Evolutionary conservation across 257 asterid genomes (phyloP), one percentile per base, ranked within the genome.

Genomic region (Lycium ferocissimum): DNA sequence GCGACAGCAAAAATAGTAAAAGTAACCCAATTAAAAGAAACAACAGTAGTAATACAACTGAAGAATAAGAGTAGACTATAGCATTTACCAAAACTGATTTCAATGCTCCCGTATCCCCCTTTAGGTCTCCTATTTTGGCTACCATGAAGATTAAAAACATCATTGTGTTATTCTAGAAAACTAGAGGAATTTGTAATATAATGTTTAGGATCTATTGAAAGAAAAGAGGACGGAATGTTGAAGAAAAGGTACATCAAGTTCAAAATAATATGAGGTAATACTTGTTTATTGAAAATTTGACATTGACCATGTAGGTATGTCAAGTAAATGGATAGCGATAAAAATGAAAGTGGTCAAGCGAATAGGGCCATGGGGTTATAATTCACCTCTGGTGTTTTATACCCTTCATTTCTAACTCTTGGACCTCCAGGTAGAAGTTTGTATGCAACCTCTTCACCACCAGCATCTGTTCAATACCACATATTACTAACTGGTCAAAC

Each of bases 391-490:
- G 88, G 67, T 72, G 82, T 80, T 49, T 87, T 89, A 57, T 73
- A 71, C 9, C 84, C 91, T 43, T 82, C 86, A 70, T 78, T 75
- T 75, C 58, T 82, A 83, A 84, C 67, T 88, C 87, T 76, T 54
- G 90, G 85, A 66, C 84, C 89, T 73, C 88, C 83, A 2, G 92
- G 92, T 70, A 92, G 86, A 83, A 83, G 89, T 67, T 90, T 92
- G 88, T 91, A 91, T 0, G 83, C 38, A 40, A 83, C 87, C 84
- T 86, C 92, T 86, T 84, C 91, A 7, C 67, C 84, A 79, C 85
- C 91, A 83, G 73, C 70, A 71, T 56, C 89, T 87, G 85, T 80
- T 82, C 49, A 53, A 53, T 33, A 1, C 66, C 38, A 14, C 69
- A 37, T 33, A 66, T 87, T 12, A 90, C 61, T 76, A 81, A 69